These are phyloP conservation scores for Phoenix roebelenii DNA, from an alignment of 176 grass and related monocot genomes.

Conservation along the genomic window DNA sequence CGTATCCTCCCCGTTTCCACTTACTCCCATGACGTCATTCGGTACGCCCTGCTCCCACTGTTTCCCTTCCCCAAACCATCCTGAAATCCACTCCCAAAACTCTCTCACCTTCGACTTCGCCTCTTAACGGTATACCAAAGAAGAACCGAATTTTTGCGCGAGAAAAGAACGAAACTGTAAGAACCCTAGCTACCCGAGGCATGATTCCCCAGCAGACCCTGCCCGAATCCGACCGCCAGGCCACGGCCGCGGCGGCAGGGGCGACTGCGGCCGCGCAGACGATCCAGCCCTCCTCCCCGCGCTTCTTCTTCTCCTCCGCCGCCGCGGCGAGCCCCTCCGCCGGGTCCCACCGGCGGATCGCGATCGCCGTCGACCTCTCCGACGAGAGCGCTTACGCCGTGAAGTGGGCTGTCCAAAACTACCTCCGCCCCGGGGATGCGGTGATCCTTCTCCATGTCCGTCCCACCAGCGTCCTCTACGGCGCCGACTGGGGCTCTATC, in stretches of 20 bases:
- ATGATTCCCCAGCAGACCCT: conserved; percentile 42
- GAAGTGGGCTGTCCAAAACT: conserved; percentile 89
- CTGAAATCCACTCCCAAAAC: too few relatives aligned
- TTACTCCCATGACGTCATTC: too few relatives aligned
- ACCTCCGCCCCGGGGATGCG: conserved; percentile 82
- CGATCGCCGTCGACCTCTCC: conserved; percentile 79
- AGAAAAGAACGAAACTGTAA: too few relatives aligned
- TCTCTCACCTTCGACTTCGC: too few relatives aligned
- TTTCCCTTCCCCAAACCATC: too few relatives aligned
- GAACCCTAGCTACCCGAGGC: too few relatives aligned
- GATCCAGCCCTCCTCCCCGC: conserved; percentile 49
- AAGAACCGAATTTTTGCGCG: too few relatives aligned
- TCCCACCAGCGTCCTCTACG: conserved; percentile 68
- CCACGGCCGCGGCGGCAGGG: conserved; percentile 14
- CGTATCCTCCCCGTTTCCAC: too few relatives aligned
- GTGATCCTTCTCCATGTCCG: conserved; percentile 84
- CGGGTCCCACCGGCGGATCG: conserved; percentile 65
- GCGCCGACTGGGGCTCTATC: conserved; percentile 84
- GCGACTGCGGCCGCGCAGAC: conserved; percentile 23
- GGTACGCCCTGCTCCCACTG: too few relatives aligned
- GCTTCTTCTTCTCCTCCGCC: conserved; percentile 51
- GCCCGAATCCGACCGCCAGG: conserved; percentile 22
- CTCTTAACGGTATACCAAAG: too few relatives aligned
- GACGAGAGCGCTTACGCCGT: conserved; percentile 91
- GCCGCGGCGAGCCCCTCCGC: conserved; percentile 15